A percentile compares a stretch with the other conserved stretches of the same genome.
These are phyloP conservation scores for Plectosphaerella plurivora DNA, from an alignment of 2,329 filamentous ascomycete genomes.

Conservation along the genomic window DNA sequence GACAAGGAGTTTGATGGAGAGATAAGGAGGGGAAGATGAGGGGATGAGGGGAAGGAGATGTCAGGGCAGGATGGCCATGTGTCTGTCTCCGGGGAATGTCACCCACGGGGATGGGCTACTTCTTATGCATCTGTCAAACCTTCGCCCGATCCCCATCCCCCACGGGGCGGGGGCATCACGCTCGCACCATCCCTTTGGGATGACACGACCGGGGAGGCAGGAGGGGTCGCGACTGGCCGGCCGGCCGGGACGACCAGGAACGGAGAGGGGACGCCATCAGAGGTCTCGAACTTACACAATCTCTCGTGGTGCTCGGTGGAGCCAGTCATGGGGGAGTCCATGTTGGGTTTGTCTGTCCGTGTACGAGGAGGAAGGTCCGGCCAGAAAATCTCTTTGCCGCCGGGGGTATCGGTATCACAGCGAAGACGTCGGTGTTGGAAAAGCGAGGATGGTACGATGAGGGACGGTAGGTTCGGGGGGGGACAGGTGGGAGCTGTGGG, in stretches of 20 bases:
- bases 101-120: conserved; percentile 10
- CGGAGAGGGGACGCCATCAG: no score
- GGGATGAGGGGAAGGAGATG: conserved; percentile 2
- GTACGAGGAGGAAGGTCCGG: neutral
- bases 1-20: neutral
- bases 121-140: conserved; percentile 9
- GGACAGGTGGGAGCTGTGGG: neutral
- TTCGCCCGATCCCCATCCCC: conserved; percentile 2
- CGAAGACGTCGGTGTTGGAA: neutral
- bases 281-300: neutral
- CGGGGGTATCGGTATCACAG: neutral
- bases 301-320: conserved; percentile 2
- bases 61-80: conserved; percentile 4
- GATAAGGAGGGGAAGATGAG: neutral
- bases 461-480: neutral
- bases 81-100: conserved; percentile 5
- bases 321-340: neutral
- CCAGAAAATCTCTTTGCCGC: neutral
- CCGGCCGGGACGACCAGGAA: no score
- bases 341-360: neutral
- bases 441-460: conserved; percentile 2
- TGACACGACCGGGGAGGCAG: neutral
- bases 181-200: conserved; percentile 1
- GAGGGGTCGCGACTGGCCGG: neutral
- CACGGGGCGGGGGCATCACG: conserved; percentile 9